A percentile compares a stretch with the other conserved stretches of the same genome.
These are phyloP conservation scores for Basipetospora sp. DNA, from an alignment of 2,329 filamentous ascomycete genomes.

Conservation along the genomic window DNA sequence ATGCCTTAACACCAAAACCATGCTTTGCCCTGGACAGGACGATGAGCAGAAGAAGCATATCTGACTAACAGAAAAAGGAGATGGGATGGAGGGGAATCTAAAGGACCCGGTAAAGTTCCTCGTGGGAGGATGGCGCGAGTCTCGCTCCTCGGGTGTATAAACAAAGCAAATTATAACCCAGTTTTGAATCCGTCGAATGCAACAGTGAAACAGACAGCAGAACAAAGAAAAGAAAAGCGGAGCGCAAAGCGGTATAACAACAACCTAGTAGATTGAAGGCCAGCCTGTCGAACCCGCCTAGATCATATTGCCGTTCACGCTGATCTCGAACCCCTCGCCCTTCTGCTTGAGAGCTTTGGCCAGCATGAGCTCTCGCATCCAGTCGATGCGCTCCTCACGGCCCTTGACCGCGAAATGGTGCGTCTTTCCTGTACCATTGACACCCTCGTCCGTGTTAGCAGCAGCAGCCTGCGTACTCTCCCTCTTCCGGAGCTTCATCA, in stretches of 20 bases:
- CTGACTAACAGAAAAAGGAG: constrained; percentile 2
- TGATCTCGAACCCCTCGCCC: constrained; percentile 68
- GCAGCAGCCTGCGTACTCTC: constrained; percentile 29
- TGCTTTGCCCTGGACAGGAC: neutral
- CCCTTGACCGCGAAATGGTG: constrained; percentile 86
- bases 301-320: constrained; percentile 66
- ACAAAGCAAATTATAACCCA: constrained; percentile 4
- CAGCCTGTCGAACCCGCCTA: constrained; percentile 17
- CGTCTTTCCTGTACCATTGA: constrained; percentile 58
- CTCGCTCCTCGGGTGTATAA: neutral
- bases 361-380: constrained; percentile 89
- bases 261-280: neutral
- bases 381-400: constrained; percentile 84
- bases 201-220: constrained; percentile 11
- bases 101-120: constrained; percentile 2
- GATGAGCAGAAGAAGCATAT: neutral
- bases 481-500: constrained; percentile 37
- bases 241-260: constrained; percentile 5
- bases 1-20: constrained; percentile 6
- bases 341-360: constrained; percentile 77
- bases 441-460: constrained; percentile 23
- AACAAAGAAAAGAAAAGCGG: constrained; percentile 7
- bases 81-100: constrained; percentile 7
- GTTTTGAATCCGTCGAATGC: constrained; percentile 7
- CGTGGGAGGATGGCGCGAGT: too few species aligned